Evolutionary conservation across 768 basidiomycete genomes (phyloP).

Genomic region (Pleurotus pulmonarius): DNA sequence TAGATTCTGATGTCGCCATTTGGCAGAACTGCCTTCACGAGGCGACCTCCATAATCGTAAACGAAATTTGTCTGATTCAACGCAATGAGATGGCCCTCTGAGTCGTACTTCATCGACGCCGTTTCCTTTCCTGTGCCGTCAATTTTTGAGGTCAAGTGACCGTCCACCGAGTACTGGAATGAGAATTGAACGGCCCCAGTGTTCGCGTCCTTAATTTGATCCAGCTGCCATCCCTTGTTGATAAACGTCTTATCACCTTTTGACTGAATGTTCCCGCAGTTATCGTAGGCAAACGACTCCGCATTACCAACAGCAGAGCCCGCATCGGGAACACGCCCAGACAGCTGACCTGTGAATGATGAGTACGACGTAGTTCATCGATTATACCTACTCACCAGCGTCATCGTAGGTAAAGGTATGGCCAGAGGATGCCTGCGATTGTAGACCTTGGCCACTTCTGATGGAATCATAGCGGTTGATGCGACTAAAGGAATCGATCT

Average conservation of each 20-base stretch:
- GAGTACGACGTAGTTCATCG: background rate
- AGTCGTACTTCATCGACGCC: conserved; percentile 4
- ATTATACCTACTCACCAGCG: background rate
- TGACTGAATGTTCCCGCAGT: conserved; percentile 5
- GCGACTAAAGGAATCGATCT: conserved; percentile 9
- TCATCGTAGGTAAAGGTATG: background rate
- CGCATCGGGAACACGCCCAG: background rate
- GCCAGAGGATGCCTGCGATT: background rate
- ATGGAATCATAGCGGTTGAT: conserved; percentile 7
- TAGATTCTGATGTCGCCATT: conserved; percentile 4
- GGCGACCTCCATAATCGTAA: conserved; percentile 11
- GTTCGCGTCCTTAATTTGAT: background rate
- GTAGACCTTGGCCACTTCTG: background rate
- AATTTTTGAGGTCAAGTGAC: background rate
- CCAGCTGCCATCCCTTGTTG: conserved; percentile 11
- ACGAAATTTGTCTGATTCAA: conserved; percentile 1
- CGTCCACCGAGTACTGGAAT: conserved; percentile 2
- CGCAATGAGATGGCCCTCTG: background rate
- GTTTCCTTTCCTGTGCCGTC: background rate
- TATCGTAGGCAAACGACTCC: conserved; percentile 4
- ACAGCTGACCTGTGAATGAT: background rate
- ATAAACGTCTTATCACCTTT: conserved; percentile 8
- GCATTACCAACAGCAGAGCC: background rate
- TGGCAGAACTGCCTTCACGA: conserved; percentile 1
- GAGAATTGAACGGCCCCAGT: background rate